These are phyloP conservation scores for Chimonanthus praecox DNA, from an alignment of 164 flowering plant genomes.

Conservation along the genomic window DNA sequence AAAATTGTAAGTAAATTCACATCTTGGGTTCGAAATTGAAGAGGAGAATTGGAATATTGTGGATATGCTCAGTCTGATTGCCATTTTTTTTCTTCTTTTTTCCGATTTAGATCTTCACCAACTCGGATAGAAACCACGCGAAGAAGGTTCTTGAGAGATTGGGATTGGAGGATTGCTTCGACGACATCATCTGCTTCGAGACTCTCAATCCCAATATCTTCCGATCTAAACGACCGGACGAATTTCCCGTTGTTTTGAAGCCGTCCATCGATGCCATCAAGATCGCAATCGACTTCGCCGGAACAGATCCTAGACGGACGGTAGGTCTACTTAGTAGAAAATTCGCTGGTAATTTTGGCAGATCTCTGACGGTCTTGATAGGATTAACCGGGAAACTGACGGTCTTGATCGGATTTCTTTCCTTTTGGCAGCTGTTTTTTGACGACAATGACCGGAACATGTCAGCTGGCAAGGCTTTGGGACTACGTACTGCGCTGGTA, in stretches of 20 bases:
- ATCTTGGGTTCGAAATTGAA: not conserved
- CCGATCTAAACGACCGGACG: slow-evolving; percentile 45
- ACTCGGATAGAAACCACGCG: slow-evolving; percentile 75
- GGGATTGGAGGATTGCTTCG: slow-evolving; percentile 75
- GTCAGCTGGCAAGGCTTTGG: slow-evolving; percentile 61
- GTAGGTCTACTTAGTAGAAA: slow-evolving; percentile 24
- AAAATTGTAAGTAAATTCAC: slow-evolving; percentile 46
- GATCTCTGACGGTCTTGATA: not conserved
- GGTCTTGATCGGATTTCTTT: not conserved
- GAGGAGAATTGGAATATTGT: not conserved
- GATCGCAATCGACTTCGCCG: slow-evolving; percentile 48
- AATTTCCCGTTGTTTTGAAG: slow-evolving; percentile 70
- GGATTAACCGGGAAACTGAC: not conserved
- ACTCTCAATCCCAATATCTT: slow-evolving; percentile 72
- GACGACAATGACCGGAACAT: slow-evolving; percentile 69
- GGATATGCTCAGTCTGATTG: not conserved
- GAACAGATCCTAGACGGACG: slow-evolving; percentile 64
- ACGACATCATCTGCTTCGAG: slow-evolving; percentile 81
- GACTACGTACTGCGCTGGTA: slow-evolving; percentile 78
- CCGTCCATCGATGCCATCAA: slow-evolving; percentile 72
- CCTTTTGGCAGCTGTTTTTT: slow-evolving; percentile 57
- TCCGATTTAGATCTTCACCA: slow-evolving; percentile 50
- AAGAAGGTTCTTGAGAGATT: slow-evolving; percentile 45
- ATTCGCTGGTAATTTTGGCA: not conserved
- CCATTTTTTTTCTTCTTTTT: not conserved